A percentile compares a stretch with the other conserved stretches of the same genome.
These are phyloP conservation scores for Nothophytophthora sp. DNA, from an alignment of 352 stramenopile species.

Conservation along the genomic window DNA sequence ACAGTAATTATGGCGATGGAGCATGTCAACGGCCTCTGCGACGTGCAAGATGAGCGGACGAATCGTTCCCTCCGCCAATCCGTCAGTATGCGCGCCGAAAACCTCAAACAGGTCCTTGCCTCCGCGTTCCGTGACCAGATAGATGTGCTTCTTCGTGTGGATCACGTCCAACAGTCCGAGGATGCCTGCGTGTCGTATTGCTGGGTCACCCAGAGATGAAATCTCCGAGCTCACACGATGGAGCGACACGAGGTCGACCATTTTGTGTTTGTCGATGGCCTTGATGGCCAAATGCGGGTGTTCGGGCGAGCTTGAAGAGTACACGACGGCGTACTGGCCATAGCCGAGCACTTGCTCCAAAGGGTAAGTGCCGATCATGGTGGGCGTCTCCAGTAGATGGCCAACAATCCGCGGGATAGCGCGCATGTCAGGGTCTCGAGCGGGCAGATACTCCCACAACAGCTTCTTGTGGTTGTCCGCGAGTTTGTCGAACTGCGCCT, in stretches of 20 bases:
- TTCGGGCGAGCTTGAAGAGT: constrained; percentile 33
- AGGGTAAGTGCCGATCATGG: constrained; percentile 64
- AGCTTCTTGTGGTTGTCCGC: constrained; percentile 58
- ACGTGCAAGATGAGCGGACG: constrained; percentile 44
- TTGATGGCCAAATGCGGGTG: constrained; percentile 66
- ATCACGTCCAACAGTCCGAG: constrained; percentile 74
- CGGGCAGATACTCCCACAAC: constrained; percentile 78
- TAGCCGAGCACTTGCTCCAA: constrained; percentile 76
- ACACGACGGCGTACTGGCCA: constrained; percentile 85
- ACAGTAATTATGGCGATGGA: constrained; percentile 70
- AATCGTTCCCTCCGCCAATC: constrained; percentile 46
- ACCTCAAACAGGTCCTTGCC: constrained; percentile 87
- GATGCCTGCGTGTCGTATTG: constrained; percentile 64
- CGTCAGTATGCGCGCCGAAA: constrained; percentile 54
- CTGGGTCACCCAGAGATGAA: constrained; percentile 59
- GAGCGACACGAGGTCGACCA: constrained; percentile 70
- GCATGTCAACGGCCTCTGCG: constrained; percentile 48
- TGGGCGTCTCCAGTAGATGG: constrained; percentile 52
- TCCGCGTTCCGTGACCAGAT: constrained; percentile 82
- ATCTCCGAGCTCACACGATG: constrained; percentile 85
- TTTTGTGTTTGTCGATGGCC: constrained; percentile 84
- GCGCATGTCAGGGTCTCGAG: constrained; percentile 47
- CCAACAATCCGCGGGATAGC: constrained; percentile 51
- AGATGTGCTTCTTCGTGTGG: constrained; percentile 77
- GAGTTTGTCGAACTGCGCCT: constrained; percentile 70